Percentiles rank a stretch among this genome's conserved stretches.
Evolutionary conservation across 495 filamentous ascomycete species (phyloP).

Genomic region (Hypoxylon fragiforme): DNA sequence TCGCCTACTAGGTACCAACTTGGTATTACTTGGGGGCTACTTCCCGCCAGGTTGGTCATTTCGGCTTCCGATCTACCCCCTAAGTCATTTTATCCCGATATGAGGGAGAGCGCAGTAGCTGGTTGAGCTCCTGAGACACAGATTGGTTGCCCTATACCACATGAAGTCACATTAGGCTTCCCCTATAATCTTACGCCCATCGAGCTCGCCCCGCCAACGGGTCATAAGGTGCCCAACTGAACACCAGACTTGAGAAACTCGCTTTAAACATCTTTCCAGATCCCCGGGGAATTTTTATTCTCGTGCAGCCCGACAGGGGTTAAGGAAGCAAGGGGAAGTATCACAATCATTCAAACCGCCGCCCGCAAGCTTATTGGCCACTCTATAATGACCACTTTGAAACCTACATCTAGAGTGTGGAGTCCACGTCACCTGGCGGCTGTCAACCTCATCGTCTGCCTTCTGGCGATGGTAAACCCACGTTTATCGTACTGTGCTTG

Average conservation of each 20-base stretch:
- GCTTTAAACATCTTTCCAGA: slow-evolving; percentile 2
- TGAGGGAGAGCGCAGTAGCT: background rate
- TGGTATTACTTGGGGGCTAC: background rate
- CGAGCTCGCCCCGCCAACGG: slow-evolving; percentile 12
- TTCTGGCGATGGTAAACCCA: background rate
- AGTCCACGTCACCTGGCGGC: background rate
- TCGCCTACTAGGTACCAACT: slow-evolving; percentile 3
- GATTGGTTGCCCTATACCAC: slow-evolving; percentile 11
- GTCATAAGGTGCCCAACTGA: slow-evolving; percentile 16
- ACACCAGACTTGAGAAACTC: slow-evolving; percentile 2
- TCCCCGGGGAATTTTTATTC: slow-evolving; percentile 10
- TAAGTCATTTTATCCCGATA: slow-evolving; percentile 12
- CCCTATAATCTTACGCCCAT: slow-evolving; percentile 16
- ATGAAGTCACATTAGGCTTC: slow-evolving; percentile 28
- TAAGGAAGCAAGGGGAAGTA: slow-evolving; percentile 17
- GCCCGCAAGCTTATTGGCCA: slow-evolving; percentile 16
- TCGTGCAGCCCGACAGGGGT: slow-evolving; percentile 10
- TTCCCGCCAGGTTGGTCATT: slow-evolving; percentile 11
- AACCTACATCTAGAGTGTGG: slow-evolving; percentile 2
- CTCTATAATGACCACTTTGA: slow-evolving; percentile 3
- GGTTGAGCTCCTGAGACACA: background rate
- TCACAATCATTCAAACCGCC: slow-evolving; percentile 19
- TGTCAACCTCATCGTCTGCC: slow-evolving; percentile 17
- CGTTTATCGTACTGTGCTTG: background rate
- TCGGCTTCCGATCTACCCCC: background rate